Evolutionary conservation across 495 filamentous ascomycete species (phyloP).

Genomic region (Sordaria brevicollis): DNA sequence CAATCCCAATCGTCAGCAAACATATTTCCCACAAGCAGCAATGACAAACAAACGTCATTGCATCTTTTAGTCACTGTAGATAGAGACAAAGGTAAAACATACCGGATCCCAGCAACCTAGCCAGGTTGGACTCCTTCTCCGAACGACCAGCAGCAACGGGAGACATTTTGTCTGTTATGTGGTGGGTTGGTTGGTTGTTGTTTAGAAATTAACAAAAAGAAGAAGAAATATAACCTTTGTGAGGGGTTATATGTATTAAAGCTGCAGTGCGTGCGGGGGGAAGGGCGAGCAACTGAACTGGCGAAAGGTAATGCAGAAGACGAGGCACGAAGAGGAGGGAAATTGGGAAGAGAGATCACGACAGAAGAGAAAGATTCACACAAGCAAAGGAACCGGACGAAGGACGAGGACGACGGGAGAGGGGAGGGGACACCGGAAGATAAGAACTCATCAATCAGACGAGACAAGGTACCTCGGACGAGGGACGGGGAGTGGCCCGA

Average conservation of each 20-base stretch:
- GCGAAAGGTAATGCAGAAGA: background rate
- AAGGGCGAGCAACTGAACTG: background rate
- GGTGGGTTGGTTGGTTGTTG: background rate
- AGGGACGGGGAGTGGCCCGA: background rate
- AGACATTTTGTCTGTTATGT: slow-evolving; percentile 30
- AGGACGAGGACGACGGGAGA: background rate
- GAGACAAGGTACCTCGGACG: background rate
- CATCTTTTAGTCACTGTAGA: background rate
- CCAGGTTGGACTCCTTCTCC: slow-evolving; percentile 84
- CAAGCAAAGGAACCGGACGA: background rate
- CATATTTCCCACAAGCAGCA: background rate
- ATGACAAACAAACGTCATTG: background rate
- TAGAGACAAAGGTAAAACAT: slow-evolving; percentile 22
- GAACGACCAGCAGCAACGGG: slow-evolving; percentile 38
- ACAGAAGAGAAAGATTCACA: background rate
- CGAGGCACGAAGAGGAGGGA: background rate
- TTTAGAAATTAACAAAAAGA: background rate
- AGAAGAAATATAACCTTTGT: background rate
- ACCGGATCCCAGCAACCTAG: slow-evolving; percentile 88
- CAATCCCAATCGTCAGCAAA: background rate
- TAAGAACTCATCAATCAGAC: background rate
- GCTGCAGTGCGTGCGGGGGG: background rate
- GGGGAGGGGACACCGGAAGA: background rate
- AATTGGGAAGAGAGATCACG: background rate
- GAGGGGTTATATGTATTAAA: background rate